Evolutionary conservation across 2,329 filamentous ascomycete species (phyloP).

Genomic region (Aureobasidium namibiae): DNA sequence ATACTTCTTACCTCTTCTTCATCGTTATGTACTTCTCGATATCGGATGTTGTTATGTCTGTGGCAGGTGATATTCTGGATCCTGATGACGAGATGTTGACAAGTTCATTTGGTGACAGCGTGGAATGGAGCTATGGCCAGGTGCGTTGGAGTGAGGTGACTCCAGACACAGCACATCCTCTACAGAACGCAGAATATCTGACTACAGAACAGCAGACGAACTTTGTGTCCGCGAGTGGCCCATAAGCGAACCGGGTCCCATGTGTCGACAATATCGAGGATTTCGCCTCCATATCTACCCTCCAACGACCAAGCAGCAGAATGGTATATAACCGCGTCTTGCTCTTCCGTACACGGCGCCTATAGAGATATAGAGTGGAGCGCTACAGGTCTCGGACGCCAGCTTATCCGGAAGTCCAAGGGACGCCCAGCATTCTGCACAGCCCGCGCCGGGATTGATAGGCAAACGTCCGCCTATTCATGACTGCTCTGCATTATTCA

Average conservation of each 20-base stretch:
- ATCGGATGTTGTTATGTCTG: no score
- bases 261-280: no score
- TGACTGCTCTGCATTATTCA: constrained; percentile 3
- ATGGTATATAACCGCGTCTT: no score
- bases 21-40: no score
- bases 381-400: not conserved
- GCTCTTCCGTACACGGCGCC: no score
- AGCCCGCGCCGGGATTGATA: not conserved
- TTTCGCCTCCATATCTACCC: no score
- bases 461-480: not conserved
- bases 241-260: no score
- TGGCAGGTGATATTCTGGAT: not conserved
- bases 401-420: not conserved
- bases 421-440: constrained; percentile 8
- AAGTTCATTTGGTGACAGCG: not conserved
- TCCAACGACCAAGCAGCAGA: no score
- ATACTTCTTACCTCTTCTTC: not conserved
- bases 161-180: no score
- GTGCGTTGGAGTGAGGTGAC: not conserved
- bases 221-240: no score
- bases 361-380: not conserved
- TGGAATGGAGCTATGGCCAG: not conserved
- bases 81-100: constrained; percentile 3
- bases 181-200: not conserved
- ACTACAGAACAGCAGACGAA: not conserved